A percentile compares a stretch with the other conserved stretches of the same genome.
Conservation (phyloP, 352 stramenopile genomes). For the Phytophthora brassicae region DNA sequence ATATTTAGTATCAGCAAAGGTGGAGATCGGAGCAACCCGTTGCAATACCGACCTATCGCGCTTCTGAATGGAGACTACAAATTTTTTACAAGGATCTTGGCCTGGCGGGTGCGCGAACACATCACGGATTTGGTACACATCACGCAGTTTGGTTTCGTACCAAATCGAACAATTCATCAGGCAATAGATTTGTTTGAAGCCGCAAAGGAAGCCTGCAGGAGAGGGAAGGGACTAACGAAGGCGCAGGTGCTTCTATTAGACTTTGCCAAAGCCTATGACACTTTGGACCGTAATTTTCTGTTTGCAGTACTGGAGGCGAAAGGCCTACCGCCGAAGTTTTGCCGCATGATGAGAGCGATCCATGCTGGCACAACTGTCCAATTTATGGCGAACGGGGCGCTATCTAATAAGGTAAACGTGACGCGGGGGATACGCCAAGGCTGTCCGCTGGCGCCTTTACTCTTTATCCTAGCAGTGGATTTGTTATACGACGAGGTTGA, state of each 20-base stretch:
- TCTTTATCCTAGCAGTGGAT: neutral
- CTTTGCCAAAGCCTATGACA: conserved; percentile 16
- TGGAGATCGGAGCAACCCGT: neutral
- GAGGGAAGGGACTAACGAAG: neutral
- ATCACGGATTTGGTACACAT: neutral
- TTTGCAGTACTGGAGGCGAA: conserved; percentile 3
- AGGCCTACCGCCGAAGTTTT: neutral
- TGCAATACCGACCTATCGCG: conserved; percentile 3
- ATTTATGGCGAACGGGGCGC: conserved; percentile 7
- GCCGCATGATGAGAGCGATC: neutral
- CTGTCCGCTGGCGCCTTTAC: conserved; percentile 3
- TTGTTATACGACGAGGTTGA: neutral
- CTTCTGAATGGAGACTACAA: conserved; percentile 12
- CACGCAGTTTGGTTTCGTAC: conserved; percentile 4
- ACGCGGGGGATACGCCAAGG: conserved; percentile 9
- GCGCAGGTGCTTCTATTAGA: conserved; percentile 9
- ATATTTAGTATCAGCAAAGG: conserved; percentile 10
- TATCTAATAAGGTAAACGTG: neutral
- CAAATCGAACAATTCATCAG: conserved; percentile 1
- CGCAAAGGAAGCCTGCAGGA: neutral
- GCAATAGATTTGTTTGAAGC: conserved; percentile 7
- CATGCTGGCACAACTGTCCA: neutral
- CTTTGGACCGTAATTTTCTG: conserved; percentile 4
- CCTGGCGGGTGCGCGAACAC: neutral
- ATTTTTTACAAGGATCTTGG: conserved; percentile 5